Evolutionary conservation across 2,329 filamentous ascomycete genomes (phyloP).

Genomic region (Monilinia laxa): DNA sequence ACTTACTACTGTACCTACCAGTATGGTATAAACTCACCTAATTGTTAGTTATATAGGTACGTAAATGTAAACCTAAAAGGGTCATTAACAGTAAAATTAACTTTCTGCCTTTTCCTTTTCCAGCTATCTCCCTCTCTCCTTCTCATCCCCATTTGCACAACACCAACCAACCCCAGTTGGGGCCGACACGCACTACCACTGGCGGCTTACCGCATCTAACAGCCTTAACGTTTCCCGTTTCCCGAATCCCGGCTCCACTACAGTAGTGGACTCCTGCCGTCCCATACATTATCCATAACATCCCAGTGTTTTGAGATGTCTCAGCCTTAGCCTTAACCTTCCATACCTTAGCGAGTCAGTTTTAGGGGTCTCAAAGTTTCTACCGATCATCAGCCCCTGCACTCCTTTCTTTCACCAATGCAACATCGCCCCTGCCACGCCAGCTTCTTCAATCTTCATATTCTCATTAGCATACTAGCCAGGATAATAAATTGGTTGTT

Average conservation of each 20-base stretch:
- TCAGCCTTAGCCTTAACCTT: constrained; percentile 15
- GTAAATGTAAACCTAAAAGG: background rate
- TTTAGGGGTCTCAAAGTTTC: too few species aligned
- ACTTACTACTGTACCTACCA: too few species aligned
- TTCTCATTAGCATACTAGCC: background rate
- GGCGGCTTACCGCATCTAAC: background rate
- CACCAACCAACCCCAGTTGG: background rate
- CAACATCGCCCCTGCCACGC: background rate
- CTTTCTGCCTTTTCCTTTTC: background rate
- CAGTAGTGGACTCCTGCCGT: background rate
- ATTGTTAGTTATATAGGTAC: too few species aligned
- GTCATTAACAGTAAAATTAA: background rate
- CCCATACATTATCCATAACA: background rate
- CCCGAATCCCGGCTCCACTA: background rate
- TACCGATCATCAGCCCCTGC: too few species aligned
- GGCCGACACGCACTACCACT: background rate
- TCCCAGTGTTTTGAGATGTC: constrained; percentile 7
- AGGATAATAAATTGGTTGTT: constrained; percentile 1
- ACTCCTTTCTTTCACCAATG: background rate
- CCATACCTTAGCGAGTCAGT: background rate
- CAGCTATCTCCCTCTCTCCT: background rate
- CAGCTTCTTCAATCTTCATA: background rate
- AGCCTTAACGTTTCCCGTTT: constrained; percentile 10
- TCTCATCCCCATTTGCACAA: background rate
- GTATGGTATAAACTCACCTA: background rate